These are phyloP conservation scores for Linum trigynum DNA, from an alignment of 345 rosid genomes.

Conservation along the genomic window DNA sequence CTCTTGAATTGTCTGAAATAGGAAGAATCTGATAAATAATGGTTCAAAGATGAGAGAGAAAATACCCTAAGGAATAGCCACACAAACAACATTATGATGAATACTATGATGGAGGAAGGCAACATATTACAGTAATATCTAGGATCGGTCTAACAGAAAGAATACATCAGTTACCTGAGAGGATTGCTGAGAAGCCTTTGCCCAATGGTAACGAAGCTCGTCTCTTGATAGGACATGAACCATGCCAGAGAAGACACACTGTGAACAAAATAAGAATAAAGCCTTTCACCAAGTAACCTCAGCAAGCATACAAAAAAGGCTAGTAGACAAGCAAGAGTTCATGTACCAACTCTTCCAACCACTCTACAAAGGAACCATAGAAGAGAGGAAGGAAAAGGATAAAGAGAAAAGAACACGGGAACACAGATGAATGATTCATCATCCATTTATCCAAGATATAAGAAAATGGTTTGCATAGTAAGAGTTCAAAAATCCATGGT, in stretches of 20 bases:
- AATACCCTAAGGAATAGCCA: too few species aligned
- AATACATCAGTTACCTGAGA: conserved; percentile 48
- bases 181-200: conserved; percentile 92
- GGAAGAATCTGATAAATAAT: neutral
- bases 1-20: neutral
- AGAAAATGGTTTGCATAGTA: neutral
- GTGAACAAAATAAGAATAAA: conserved; percentile 25
- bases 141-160: conserved; percentile 5
- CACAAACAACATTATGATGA: neutral
- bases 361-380: neutral
- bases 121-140: neutral
- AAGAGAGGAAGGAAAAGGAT: neutral
- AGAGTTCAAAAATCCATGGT: neutral
- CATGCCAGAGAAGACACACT: conserved; percentile 96
- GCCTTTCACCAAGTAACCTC: neutral
- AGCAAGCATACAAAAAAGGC: neutral
- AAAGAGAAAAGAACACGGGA: too few species aligned
- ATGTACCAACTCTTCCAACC: neutral
- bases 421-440: neutral
- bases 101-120: neutral
- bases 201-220: conserved; percentile 94
- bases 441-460: neutral
- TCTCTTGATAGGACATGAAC: conserved; percentile 99
- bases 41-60: neutral
- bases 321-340: neutral